Conservation (phyloP, 441 rosid genomes). For the Breynia disticha region DNA sequence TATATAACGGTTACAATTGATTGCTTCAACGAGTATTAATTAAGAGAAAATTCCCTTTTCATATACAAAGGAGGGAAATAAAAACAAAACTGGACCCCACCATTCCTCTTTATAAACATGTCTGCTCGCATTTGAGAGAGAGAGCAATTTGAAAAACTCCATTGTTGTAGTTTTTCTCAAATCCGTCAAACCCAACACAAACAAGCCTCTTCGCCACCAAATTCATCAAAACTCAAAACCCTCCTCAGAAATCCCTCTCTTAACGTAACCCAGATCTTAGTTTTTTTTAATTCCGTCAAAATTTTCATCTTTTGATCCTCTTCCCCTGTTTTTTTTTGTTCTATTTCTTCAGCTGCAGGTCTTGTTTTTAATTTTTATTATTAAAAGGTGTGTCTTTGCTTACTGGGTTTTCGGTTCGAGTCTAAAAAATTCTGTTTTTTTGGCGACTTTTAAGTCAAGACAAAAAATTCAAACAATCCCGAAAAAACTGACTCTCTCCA, state of each 20-base stretch:
- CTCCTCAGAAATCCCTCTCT: slow-evolving; percentile 24
- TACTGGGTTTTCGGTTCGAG: slow-evolving; percentile 1
- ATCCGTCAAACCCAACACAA: too few species aligned
- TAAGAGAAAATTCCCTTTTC: too few species aligned
- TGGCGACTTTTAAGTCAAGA: not conserved
- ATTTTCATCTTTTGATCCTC: slow-evolving; percentile 6
- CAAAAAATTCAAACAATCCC: not conserved
- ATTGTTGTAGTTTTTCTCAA: too few species aligned
- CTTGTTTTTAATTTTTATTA: too few species aligned
- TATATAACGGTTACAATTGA: too few species aligned
- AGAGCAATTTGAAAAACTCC: too few species aligned
- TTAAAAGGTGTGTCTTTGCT: not conserved
- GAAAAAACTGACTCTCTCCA: slow-evolving; percentile 21
- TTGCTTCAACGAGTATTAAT: too few species aligned
- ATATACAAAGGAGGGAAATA: too few species aligned
- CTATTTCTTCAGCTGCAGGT: not conserved
- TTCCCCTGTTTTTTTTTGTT: slow-evolving; percentile 10
- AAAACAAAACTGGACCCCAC: too few species aligned
- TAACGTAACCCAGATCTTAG: slow-evolving; percentile 36
- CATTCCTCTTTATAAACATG: too few species aligned
- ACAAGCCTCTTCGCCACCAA: slow-evolving; percentile 1
- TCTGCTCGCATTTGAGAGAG: too few species aligned
- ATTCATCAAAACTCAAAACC: slow-evolving; percentile 23
- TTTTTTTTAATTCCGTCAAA: slow-evolving; percentile 15
- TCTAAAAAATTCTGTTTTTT: not conserved